These are phyloP conservation scores for Kwoniella dejecticola DNA, from an alignment of 768 basidiomycete genomes.

Conservation along the genomic window DNA sequence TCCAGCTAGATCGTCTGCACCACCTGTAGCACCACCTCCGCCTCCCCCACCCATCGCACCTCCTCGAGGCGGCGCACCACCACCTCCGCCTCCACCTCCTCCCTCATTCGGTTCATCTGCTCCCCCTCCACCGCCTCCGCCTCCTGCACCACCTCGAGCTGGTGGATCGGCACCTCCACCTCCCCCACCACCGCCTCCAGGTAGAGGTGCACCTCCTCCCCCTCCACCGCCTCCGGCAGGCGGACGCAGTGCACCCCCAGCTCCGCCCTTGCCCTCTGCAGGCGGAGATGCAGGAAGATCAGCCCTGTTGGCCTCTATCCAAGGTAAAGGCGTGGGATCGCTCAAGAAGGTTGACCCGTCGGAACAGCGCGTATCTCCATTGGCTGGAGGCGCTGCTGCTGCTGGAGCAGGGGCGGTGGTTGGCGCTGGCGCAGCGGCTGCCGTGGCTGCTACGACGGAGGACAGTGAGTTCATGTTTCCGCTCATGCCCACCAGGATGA, in stretches of 20 bases:
- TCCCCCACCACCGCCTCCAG: conserved; percentile 46
- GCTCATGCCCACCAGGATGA: neutral
- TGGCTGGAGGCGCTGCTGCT: conserved; percentile 34
- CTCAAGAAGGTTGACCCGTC: conserved; percentile 63
- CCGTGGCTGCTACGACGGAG: conserved; percentile 41
- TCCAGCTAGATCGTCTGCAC: conserved; percentile 27
- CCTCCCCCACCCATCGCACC: conserved; percentile 59
- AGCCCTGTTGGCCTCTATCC: conserved; percentile 76
- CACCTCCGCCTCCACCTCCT: conserved; percentile 41
- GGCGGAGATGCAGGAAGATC: conserved; percentile 27
- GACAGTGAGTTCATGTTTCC: conserved; percentile 32
- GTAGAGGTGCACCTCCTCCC: conserved; percentile 24
- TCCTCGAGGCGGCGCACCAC: conserved; percentile 26
- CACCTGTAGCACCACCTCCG: conserved; percentile 55
- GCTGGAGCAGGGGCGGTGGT: conserved; percentile 29
- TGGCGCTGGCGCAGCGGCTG: conserved; percentile 31
- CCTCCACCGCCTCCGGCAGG: conserved; percentile 41
- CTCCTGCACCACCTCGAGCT: conserved; percentile 29
- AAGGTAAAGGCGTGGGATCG: conserved; percentile 73
- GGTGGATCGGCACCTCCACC: conserved; percentile 43
- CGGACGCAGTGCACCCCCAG: conserved; percentile 24
- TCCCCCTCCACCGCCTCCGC: conserved; percentile 39
- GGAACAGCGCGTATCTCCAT: conserved; percentile 44
- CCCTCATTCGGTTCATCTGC: conserved; percentile 25
- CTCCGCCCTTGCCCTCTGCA: conserved; percentile 45